Evolutionary conservation across 1,139 yeast species (phyloP), one percentile per base, ranked within the genome.

Genomic region (Hyphopichia buzzinii): DNA sequence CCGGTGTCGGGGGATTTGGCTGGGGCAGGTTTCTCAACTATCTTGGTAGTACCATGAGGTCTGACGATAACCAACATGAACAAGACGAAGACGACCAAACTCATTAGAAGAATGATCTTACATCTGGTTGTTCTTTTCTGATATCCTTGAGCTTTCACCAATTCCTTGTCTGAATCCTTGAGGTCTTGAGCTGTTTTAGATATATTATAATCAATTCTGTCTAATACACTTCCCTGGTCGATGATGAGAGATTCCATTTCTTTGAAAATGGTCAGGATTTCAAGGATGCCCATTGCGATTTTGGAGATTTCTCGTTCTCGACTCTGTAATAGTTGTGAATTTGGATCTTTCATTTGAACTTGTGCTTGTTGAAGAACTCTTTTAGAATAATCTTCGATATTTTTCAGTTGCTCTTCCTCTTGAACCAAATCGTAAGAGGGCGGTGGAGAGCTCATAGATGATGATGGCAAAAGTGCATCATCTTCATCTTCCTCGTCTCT

Each of bases 221-320:
- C 98, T 40, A 92, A 71, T 31, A 92, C 72, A 0, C 97, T 88
- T 2, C 98, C 98, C 60, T 92, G 98, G 54, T 94, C 97, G 40
- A 92, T 86, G 34, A 92, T 89, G 72, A 94, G 72, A 23, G 81
- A 78, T 51, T 94, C 97, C 77, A 92, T 78, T 54, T 94, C 97
- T 55, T 86, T 84, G 65, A 92, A 92, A 37, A 94, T 92, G 2
- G 94, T 88, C 30, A 94, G 85, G 2, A 92, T 85, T 57, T 92
- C 99, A 24, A 92, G 67, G 30, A 92, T 95, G 31, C 97, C 96
- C 71, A 87, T 88, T 3, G 98, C 97, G 39, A 94, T 74, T 48
- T 84, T 84, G 21, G 85, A 84, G 34, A 94, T 92, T 53, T 92
- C 98, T 37, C 79, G 76, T 54, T 92, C 98, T 39, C 98, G 72